Evolutionary conservation across 106 monocot genomes (phyloP), one percentile per base, ranked within the genome.

Genomic region (Dioscorea zingiberensis): DNA sequence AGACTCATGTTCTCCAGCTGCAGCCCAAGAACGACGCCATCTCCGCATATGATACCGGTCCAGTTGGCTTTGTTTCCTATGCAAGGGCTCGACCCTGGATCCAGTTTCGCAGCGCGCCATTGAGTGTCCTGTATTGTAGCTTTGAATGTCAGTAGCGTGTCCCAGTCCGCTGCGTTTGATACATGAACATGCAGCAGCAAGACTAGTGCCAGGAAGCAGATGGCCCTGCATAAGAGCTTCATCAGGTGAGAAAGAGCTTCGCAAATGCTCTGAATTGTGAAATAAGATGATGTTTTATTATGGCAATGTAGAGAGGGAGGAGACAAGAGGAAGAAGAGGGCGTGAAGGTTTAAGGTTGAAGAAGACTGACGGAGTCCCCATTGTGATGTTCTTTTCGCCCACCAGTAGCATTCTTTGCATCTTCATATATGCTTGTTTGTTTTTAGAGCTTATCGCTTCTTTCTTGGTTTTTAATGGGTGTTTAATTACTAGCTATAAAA

Each of bases 1-100:
- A 93, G 75, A 49, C 63, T 25, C 81, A 74, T 78, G 60, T 62
- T 65, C 74, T 85, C 85, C 11, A 85, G 65, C 56, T 80, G 73
- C 48, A 85, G 46, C 16, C 73, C 77, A n/a, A 45, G 48, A 6
- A 85, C 77, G 5, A 27, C 17, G 15, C 72, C 75, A 22, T 25
- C 27, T 27, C 46, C 53, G 72, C 85, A 85, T 27, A 59, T 55
- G 68, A 85, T 59, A 27, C 85, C 85, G 9, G 30, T 55, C 72
- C 67, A 63, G 26, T 46, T 68, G 26, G 71, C 7, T 22, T 47
- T 32, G 66, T 73, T 73, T 27, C 45, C 47, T 71, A 63, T 59
- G 72, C 78, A 66, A 5, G 80, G 75, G 30, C 13, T 16, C 22
- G 63, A 44, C 22, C 26, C n/a, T 62, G 11, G 19, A 19, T 13